Base-by-base conservation (phyloP, 306 rosid genomes). In the Malus sieversii region DNA sequence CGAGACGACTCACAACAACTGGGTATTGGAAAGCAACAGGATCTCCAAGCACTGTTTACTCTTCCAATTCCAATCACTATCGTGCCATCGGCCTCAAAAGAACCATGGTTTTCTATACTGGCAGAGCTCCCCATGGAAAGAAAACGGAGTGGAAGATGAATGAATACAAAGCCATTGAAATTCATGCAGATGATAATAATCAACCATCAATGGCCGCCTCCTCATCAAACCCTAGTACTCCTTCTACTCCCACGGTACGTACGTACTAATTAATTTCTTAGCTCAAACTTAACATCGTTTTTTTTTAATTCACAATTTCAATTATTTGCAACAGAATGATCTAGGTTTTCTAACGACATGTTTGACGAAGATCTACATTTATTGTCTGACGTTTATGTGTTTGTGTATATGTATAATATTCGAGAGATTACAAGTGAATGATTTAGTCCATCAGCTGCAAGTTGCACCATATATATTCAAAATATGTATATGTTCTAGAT, bases 91-190 rank as follows among this genome's bases (percentile, higher is more conserved):
- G 97, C 4, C 20, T 85, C 69, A 94, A 92, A 51, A 88, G 95
- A 57, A 91, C 98, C 16, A 90, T 91, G 97, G 98, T 90, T 67
- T 94, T 94, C 85, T 94, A 94, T 44, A 64, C 11, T 45, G 98
- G 98, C 72, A 82, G 97, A 73, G 97, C 97, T 46, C 96, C 97
- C 0, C 75, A 73, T 2, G 98, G 98, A 22, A 58, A 0, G 23
- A 94, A 92, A 81, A 92, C 97, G 3, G 90, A 90, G n/a, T 94
- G 98, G 98, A 94, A 92, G 77, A 92, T 94, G 95, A 94, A 94
- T 3, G 98, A 94, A 75, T 94, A 94, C 25, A 94, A 89, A 68
- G 88, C 91, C 73, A 74, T 85, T 44, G 66, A 83, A 53, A 55
- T 79, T 6, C 27, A 67, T 35, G 63, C 42, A 18, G 66, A 30